Base-by-base conservation (phyloP, 305 asterid genomes). In the Coffea humblotiana region DNA sequence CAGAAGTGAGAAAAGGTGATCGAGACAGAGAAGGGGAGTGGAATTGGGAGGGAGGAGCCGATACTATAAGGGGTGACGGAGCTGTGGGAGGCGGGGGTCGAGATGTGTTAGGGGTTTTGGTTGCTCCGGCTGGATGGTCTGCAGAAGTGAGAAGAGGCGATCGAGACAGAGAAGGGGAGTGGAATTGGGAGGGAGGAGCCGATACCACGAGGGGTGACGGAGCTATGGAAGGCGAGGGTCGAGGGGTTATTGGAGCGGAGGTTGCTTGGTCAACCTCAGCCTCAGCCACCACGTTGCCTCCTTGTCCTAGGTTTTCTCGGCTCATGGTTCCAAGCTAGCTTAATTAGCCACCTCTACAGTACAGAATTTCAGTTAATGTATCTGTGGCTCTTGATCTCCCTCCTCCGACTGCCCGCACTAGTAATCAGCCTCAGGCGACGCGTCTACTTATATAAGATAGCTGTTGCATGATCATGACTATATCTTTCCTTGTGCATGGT, bases 1-100 rank as follows among this genome's bases (percentile, higher is more conserved):
- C 73, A 4, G 76, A 25, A 21, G 54, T 49, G 78, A 88, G 89
- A 61, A 88, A 83, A 6, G 91, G 91, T 1, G 90, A 88, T 40
- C 91, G 84, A 32, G 91, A 81, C 52, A 88, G n/a, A 21, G 91
- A 88, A 2, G 90, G 91, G 48, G 91, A 88, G 80, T 88, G 89
- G 77, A 35, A 80, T 43, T 83, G 90, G 48, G 91, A 88, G 18
- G 89, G 88, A 56, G 91, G 91, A 74, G 83, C 82, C 1, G 91
- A 86, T 68, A 83, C 86, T 45, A 88, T 88, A 35, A 84, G 85
- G 1, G 88, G 88, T 0, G 89, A 77, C 25, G 78, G 78, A 47
- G 88, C 87, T 1, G 58, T 19, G 0, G 88, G 74, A 18, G n/a
- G 63, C 23, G 37, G 63, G 16, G 78, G 79, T 51, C 79, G 82